Percentiles rank a stretch among this genome's conserved stretches.
Conservation (phyloP, 495 filamentous ascomycete genomes). For the Penicillium cinerascens region DNA sequence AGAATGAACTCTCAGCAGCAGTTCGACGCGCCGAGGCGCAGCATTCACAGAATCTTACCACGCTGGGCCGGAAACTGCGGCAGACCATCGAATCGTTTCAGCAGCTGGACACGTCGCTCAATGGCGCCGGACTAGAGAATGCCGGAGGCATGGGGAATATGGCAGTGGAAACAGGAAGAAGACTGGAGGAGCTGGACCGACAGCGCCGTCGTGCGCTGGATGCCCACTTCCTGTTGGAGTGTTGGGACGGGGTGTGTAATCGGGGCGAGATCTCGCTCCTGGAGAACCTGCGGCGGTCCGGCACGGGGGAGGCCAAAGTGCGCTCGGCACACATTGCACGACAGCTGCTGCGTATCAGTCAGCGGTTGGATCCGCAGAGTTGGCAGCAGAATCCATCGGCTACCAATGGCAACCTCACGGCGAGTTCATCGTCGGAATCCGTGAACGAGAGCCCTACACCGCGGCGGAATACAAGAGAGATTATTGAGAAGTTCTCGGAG, state of each 20-base stretch:
- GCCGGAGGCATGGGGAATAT: constrained; percentile 89
- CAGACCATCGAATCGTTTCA: constrained; percentile 89
- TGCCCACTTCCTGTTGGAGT: constrained; percentile 90
- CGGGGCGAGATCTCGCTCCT: constrained; percentile 73
- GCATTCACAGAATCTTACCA: constrained; percentile 83
- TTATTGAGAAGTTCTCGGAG: constrained; percentile 96
- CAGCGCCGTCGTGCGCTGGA: constrained; percentile 87
- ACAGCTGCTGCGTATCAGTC: constrained; percentile 83
- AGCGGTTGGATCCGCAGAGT: constrained; percentile 70
- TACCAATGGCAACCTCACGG: constrained; percentile 50
- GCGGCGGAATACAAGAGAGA: constrained; percentile 71
- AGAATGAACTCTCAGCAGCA: constrained; percentile 84
- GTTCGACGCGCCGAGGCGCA: constrained; percentile 90
- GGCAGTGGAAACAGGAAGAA: constrained; percentile 93
- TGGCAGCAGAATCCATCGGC: constrained; percentile 62
- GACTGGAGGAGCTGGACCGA: constrained; percentile 88
- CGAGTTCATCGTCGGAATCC: constrained; percentile 35
- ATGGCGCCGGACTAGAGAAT: constrained; percentile 38
- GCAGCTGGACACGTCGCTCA: constrained; percentile 76
- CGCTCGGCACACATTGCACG: constrained; percentile 86
- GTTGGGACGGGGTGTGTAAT: constrained; percentile 91
- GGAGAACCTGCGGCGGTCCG: constrained; percentile 74
- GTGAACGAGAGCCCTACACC: constrained; percentile 34
- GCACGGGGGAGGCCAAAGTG: constrained; percentile 80
- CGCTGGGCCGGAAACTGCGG: constrained; percentile 80